A percentile compares a stretch with the other conserved stretches of the same genome.
Conservation (phyloP, 2,329 filamentous ascomycete species). For the Colletotrichum karsti region DNA sequence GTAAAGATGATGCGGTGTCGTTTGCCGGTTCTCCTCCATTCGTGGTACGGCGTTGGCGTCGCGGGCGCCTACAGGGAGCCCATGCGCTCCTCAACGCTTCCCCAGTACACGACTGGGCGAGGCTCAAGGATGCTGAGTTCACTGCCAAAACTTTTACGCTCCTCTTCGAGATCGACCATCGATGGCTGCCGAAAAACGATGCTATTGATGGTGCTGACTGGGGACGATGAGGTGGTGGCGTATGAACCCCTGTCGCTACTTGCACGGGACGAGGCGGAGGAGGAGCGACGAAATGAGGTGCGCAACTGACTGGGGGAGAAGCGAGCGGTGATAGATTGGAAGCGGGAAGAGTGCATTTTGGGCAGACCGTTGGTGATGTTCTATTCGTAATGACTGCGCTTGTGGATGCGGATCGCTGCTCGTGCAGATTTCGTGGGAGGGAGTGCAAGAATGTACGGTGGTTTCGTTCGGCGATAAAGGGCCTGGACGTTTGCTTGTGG, state of each 20-base stretch:
- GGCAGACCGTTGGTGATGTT: not conserved
- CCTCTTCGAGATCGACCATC: constrained; percentile 65
- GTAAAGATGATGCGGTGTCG: not conserved
- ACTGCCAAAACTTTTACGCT: constrained; percentile 59
- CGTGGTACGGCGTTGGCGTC: not conserved
- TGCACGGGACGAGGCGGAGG: constrained; percentile 52
- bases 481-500: not conserved
- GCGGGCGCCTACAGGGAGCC: constrained; percentile 31
- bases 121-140: constrained; percentile 69
- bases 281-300: constrained; percentile 61
- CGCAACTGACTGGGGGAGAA: constrained; percentile 59
- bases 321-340: constrained; percentile 59
- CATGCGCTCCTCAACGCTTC: constrained; percentile 69
- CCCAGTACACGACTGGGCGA: constrained; percentile 70
- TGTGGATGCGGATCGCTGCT: not conserved
- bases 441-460: not conserved
- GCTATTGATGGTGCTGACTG: constrained; percentile 63
- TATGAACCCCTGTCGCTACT: constrained; percentile 51
- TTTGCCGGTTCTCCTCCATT: not conserved
- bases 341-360: constrained; percentile 57
- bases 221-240: constrained; percentile 53
- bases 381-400: too few relatives aligned
- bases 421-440: not conserved
- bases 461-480: not conserved
- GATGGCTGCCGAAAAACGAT: constrained; percentile 67